A percentile compares a stretch with the other conserved stretches of the same genome.
Conservation (phyloP, 2,329 filamentous ascomycete genomes). For the Arthrobotrys megalospora region DNA sequence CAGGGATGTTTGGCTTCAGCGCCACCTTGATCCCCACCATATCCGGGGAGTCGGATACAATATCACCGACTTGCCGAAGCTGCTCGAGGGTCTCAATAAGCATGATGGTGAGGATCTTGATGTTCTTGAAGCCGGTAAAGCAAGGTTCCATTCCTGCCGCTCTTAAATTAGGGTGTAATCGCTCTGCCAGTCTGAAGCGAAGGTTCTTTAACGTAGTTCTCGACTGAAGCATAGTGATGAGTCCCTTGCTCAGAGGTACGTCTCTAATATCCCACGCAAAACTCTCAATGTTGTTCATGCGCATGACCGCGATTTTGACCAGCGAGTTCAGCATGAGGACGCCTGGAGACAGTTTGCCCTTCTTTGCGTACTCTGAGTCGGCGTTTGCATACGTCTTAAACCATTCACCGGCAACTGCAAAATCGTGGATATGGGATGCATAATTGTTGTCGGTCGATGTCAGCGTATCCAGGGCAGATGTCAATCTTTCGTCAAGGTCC, state of each 20-base stretch:
- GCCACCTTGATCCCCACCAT: constrained; percentile 61
- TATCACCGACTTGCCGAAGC: constrained; percentile 57
- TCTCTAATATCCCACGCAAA: constrained; percentile 61
- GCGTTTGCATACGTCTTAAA: constrained; percentile 59
- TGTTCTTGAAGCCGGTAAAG: constrained; percentile 61
- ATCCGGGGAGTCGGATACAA: constrained; percentile 60
- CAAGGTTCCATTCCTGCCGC: constrained; percentile 59
- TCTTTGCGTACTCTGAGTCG: constrained; percentile 58
- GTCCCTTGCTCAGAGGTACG: constrained; percentile 57
- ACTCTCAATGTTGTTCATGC: constrained; percentile 60
- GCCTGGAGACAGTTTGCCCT: constrained; percentile 59
- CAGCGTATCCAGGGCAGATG: constrained; percentile 56
- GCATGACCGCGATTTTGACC: constrained; percentile 60
- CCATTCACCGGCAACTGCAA: constrained; percentile 60
- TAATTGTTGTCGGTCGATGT: constrained; percentile 60
- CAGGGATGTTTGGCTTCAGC: constrained; percentile 58
- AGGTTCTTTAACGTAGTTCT: constrained; percentile 56
- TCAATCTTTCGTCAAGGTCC: constrained; percentile 59
- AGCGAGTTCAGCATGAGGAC: constrained; percentile 61
- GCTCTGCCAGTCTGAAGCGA: constrained; percentile 56
- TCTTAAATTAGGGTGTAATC: constrained; percentile 57
- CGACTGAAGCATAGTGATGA: constrained; percentile 59
- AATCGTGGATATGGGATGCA: constrained; percentile 58
- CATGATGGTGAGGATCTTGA: constrained; percentile 60
- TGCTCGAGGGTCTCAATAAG: constrained; percentile 60